Percentiles rank a stretch among this genome's conserved stretches.
These are phyloP conservation scores for Trichodelitschia bisporula DNA, from an alignment of 495 filamentous ascomycete genomes.

Conservation along the genomic window DNA sequence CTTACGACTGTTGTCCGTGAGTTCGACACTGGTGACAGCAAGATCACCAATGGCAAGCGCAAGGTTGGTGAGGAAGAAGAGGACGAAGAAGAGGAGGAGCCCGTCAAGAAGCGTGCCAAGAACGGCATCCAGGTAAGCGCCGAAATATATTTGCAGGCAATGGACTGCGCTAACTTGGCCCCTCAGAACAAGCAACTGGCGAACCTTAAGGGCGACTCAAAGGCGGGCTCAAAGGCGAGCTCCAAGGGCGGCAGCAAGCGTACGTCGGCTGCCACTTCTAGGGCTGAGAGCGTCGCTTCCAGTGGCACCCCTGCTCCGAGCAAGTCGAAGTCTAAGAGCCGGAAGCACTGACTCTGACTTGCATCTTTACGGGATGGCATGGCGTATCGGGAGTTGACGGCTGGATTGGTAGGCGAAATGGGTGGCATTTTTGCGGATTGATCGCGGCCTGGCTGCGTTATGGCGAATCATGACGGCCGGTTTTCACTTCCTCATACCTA, in stretches of 20 bases:
- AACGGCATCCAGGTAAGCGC: slow-evolving; percentile 40
- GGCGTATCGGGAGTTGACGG: not conserved
- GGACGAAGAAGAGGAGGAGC: slow-evolving; percentile 41
- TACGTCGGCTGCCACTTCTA: slow-evolving; percentile 25
- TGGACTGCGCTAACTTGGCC: slow-evolving; percentile 1
- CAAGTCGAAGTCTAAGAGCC: slow-evolving; percentile 25
- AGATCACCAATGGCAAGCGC: slow-evolving; percentile 28
- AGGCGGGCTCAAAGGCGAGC: slow-evolving; percentile 23
- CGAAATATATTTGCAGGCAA: slow-evolving; percentile 1
- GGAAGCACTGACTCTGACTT: slow-evolving; percentile 13
- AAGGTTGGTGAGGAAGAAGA: slow-evolving; percentile 55
- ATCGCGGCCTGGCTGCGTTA: not conserved
- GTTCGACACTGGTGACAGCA: slow-evolving; percentile 43
- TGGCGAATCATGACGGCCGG: not conserved
- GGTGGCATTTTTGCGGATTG: not conserved
- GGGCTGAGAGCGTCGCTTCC: slow-evolving; percentile 31
- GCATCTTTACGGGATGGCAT: not conserved
- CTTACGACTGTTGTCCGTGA: slow-evolving; percentile 84
- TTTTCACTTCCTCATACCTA: not conserved
- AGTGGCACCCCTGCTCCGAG: slow-evolving; percentile 18
- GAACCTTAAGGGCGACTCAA: slow-evolving; percentile 26
- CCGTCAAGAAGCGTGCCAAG: slow-evolving; percentile 83
- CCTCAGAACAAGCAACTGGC: slow-evolving; percentile 35
- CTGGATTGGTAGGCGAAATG: not conserved
- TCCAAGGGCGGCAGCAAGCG: slow-evolving; percentile 27